Percentiles rank a stretch among this genome's conserved stretches.
phyloP scores from a whole-genome alignment of 768 basidiomycete species.

The Holtermannia corniformis region DNA sequence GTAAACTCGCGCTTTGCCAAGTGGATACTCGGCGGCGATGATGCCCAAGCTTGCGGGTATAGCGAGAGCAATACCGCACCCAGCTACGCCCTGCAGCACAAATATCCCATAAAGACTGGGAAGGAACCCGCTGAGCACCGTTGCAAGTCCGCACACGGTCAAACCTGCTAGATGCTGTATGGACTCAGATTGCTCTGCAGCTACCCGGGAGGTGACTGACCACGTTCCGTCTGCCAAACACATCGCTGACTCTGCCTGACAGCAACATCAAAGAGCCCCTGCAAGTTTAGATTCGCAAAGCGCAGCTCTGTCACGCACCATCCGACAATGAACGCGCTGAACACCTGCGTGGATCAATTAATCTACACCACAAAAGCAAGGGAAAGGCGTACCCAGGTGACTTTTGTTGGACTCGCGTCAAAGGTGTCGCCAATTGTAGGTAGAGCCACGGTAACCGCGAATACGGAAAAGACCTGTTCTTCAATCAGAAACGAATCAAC shows the following conservation, averaged over 20 bases:
- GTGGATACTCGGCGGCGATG: neutral
- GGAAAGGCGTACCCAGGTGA: neutral
- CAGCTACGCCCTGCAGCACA: neutral
- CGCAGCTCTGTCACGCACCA: neutral
- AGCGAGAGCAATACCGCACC: neutral
- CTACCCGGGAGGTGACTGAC: neutral
- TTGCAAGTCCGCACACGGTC: neutral
- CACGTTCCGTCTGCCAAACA: neutral
- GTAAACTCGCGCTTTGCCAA: too few relatives aligned
- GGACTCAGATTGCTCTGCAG: neutral
- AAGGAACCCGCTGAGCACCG: neutral
- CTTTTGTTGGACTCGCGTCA: neutral
- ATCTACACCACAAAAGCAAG: neutral
- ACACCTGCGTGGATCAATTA: neutral
- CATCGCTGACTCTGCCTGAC: neutral
- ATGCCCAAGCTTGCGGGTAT: neutral
- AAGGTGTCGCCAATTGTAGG: neutral
- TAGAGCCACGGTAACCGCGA: neutral
- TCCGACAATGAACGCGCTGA: neutral
- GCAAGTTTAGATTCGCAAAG: too few relatives aligned
- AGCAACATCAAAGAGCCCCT: neutral
- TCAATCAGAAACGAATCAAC: neutral
- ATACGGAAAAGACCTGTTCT: neutral
- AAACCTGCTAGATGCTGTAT: neutral
- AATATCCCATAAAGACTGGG: neutral